Evolutionary conservation across 1,139 yeast genomes (phyloP).

Genomic region (Sugiyamaella grinbergsii): DNA sequence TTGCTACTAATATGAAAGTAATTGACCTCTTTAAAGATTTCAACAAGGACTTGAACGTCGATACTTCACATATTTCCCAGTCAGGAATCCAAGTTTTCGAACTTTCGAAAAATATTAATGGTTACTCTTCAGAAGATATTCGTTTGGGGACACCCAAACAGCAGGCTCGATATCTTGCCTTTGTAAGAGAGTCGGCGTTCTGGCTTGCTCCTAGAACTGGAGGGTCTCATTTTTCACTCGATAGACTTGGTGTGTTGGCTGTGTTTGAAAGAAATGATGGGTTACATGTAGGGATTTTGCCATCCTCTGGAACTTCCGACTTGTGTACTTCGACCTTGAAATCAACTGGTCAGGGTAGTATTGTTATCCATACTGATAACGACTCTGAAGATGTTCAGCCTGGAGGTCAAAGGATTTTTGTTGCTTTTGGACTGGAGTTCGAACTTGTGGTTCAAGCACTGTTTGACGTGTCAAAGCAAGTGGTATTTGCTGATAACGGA

Average conservation of each 20-base stretch:
- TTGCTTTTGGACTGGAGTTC: constrained; percentile 28
- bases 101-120: constrained; percentile 4
- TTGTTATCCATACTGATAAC: constrained; percentile 27
- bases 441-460: constrained; percentile 25
- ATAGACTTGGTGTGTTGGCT: constrained; percentile 27
- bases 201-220: constrained; percentile 24
- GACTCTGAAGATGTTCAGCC: constrained; percentile 25
- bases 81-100: constrained; percentile 11
- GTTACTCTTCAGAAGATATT: constrained; percentile 5
- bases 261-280: constrained; percentile 33
- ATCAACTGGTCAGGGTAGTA: constrained; percentile 24
- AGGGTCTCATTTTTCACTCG: constrained; percentile 8
- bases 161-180: constrained; percentile 2
- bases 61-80: not conserved
- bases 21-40: constrained; percentile 10
- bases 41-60: not conserved
- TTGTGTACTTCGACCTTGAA: constrained; percentile 28
- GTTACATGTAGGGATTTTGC: constrained; percentile 32
- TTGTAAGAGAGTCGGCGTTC: constrained; percentile 18
- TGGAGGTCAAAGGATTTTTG: constrained; percentile 27
- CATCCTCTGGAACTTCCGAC: constrained; percentile 29
- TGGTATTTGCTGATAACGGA: constrained; percentile 6
- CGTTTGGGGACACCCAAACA: constrained; percentile 12
- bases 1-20: not conserved
- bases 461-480: constrained; percentile 7